These are phyloP conservation scores for Mortierella sp. DNA, from an alignment of 371 early-diverging fungal species.

Conservation along the genomic window DNA sequence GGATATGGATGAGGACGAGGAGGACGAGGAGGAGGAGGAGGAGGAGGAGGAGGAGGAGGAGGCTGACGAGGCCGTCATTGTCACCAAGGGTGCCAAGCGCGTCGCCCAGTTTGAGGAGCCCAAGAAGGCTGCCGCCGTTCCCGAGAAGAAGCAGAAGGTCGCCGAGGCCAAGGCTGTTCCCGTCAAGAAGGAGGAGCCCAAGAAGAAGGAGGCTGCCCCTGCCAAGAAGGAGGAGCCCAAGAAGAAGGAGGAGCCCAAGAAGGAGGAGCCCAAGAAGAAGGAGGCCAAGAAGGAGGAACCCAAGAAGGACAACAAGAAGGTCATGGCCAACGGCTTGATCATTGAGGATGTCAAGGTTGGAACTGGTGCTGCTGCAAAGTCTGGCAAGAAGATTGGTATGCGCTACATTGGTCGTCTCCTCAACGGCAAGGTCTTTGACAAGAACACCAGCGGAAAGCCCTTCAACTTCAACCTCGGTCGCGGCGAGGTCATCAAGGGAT, in stretches of 20 bases:
- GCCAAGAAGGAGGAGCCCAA: conserved; percentile 57
- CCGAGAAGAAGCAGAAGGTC: conserved; percentile 59
- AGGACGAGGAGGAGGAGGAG: conserved; percentile 64
- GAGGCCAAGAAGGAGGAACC: conserved; percentile 62
- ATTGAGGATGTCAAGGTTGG: conserved; percentile 88
- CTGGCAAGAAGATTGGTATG: conserved; percentile 78
- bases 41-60: conserved; percentile 65
- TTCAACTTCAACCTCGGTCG: conserved; percentile 92
- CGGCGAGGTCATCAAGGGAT: conserved; percentile 96
- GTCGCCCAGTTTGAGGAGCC: conserved; percentile 56
- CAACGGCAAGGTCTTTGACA: conserved; percentile 96
- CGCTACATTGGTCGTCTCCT: conserved; percentile 88
- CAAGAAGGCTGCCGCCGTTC: conserved; percentile 59
- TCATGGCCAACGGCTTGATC: conserved; percentile 80
- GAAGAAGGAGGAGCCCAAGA: conserved; percentile 52
- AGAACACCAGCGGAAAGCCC: conserved; percentile 92
- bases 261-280: conserved; percentile 52
- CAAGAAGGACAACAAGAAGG: conserved; percentile 60
- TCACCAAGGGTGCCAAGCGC: conserved; percentile 62
- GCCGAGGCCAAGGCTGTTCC: conserved; percentile 59
- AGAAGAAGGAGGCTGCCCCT: conserved; percentile 57
- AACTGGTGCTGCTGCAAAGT: conserved; percentile 81
- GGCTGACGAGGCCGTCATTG: conserved; percentile 60
- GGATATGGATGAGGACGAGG: conserved; percentile 61
- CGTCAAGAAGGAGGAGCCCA: conserved; percentile 47